These are phyloP conservation scores for Boletus huronensis DNA, from an alignment of 768 basidiomycete genomes.

Conservation along the genomic window DNA sequence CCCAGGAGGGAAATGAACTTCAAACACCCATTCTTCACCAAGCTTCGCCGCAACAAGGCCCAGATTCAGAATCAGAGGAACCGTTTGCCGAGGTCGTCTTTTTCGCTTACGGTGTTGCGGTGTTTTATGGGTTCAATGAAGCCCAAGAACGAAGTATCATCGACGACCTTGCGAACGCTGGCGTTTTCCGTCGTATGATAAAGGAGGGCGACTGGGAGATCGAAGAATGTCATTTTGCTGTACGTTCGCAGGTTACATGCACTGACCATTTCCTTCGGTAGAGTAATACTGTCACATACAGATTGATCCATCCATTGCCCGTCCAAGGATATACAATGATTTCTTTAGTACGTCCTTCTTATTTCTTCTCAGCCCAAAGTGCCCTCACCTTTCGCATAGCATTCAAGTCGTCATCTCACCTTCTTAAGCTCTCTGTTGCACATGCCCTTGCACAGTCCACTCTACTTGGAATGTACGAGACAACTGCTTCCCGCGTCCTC, in stretches of 20 bases:
- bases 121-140: conserved; percentile 87
- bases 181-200: conserved; percentile 59
- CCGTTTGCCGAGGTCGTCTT: conserved; percentile 73
- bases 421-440: conserved; percentile 88
- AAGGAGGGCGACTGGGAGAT: conserved; percentile 81
- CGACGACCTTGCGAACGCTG: conserved; percentile 76
- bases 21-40: conserved; percentile 4
- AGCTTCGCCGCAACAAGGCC: not conserved
- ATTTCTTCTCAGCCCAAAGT: not conserved
- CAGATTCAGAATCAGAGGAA: conserved; percentile 27
- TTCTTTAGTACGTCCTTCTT: conserved; percentile 75
- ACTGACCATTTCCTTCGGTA: too few species aligned
- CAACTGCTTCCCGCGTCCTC: conserved; percentile 72
- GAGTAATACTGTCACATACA: conserved; percentile 23
- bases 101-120: conserved; percentile 85
- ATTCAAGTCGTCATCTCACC: conserved; percentile 86
- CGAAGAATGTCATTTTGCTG: conserved; percentile 88
- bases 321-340: conserved; percentile 93
- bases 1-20: not conserved
- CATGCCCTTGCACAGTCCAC: conserved; percentile 95
- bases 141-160: conserved; percentile 76
- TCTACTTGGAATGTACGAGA: conserved; percentile 84
- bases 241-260: conserved; percentile 28
- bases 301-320: conserved; percentile 82
- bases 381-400: conserved; percentile 42